Evolutionary conservation across 495 filamentous ascomycete species (phyloP), one percentile per base, ranked within the genome.

Genomic region (Penicillium arizonense): DNA sequence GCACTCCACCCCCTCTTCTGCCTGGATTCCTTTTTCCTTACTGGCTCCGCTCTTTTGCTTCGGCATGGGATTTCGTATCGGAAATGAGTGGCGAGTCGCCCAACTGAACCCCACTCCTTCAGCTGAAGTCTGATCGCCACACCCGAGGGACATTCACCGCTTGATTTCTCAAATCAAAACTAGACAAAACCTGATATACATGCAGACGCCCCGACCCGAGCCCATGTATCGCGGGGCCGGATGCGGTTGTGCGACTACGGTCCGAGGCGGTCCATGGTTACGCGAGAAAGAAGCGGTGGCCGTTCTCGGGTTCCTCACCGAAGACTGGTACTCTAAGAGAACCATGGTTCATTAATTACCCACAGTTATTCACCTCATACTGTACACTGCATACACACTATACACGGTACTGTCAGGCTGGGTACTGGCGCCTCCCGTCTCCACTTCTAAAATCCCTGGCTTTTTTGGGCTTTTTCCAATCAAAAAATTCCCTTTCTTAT

Each of bases 101-200:
- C 20, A 50, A 53, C 58, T 55, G 46, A 52, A 52, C 61, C 55
- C 61, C 61, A 61, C 61, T 59, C 52, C 32, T 45, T 66, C 61
- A 67, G 63, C 63, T 67, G 63, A 59, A 62, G 63, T 67, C 63
- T 58, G 61, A 67, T 67, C 61, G 61, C 63, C 63, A 66, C 61
- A 42, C 55, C 6, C 8, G 7, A 30, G 8, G 28, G 8, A 30
- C 28, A 54, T 58, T 61, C 63, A 66, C 63, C 57, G 61, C 61
- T 58, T 49, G 35, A 55, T 16, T 48, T 30, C 44, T 7, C 26
- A 21, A 52, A 53, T 47, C 28, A 34, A 44, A 37, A 36, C 14
- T 5, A 47, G 26, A 47, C 20, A 12, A 24, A 47, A 18, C 30
- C 33, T 33, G 33, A 48, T 30, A 43, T 43, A 39, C 48, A 43